These are phyloP conservation scores for Primulina eburnea DNA, from an alignment of 257 asterid genomes.

Conservation along the genomic window DNA sequence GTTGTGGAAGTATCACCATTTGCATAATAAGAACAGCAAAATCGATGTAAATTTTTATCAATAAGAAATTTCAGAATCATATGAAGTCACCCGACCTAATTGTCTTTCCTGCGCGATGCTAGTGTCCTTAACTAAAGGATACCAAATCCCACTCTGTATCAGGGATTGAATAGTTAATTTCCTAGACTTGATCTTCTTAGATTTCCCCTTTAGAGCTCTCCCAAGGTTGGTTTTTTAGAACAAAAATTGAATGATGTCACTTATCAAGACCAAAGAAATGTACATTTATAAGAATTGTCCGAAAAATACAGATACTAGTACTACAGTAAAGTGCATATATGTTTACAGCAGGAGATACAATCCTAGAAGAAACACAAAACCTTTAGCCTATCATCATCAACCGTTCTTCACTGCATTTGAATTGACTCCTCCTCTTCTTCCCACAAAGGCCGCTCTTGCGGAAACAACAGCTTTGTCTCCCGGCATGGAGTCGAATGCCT, in stretches of 20 bases:
- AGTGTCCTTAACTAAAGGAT: background rate
- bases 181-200: background rate
- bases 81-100: background rate
- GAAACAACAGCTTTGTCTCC: background rate
- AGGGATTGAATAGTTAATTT: background rate
- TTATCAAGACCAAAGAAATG: background rate
- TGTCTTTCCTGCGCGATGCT: background rate
- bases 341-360: background rate
- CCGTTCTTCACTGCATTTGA: background rate
- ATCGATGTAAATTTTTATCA: slow-evolving; percentile 1
- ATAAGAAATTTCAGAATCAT: background rate
- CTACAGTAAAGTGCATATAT: background rate
- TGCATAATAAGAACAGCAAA: background rate
- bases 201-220: background rate
- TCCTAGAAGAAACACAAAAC: background rate
- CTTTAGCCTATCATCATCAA: background rate
- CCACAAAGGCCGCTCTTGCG: background rate
- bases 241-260: background rate
- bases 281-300: background rate
- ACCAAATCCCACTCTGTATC: background rate
- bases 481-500: slow-evolving; percentile 25
- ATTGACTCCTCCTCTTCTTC: background rate
- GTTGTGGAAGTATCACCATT: slow-evolving; percentile 12
- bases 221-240: no score
- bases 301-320: background rate